phyloP scores from a whole-genome alignment of 1,139 yeast genomes.

The Saccharomyces pastorianus region DNA sequence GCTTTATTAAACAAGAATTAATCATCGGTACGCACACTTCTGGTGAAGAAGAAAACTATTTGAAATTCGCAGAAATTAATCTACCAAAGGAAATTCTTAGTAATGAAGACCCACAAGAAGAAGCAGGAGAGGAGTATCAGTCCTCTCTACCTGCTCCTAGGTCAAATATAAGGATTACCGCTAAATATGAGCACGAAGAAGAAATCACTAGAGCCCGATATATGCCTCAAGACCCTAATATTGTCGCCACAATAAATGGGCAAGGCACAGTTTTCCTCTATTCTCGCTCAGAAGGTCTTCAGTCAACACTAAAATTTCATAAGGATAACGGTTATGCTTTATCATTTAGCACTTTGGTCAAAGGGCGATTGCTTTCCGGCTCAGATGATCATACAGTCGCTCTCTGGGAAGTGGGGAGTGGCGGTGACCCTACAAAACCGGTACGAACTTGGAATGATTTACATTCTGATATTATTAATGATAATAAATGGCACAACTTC shows the following conservation, averaged over 20 bases:
- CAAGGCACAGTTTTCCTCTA: conserved; percentile 64
- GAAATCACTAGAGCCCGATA: conserved; percentile 80
- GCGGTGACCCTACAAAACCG: conserved; percentile 7
- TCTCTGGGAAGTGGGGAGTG: conserved; percentile 42
- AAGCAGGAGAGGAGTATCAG: conserved; percentile 26
- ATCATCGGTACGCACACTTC: conserved; percentile 84
- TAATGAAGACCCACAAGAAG: conserved; percentile 15
- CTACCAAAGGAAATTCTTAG: conserved; percentile 40
- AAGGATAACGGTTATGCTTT: conserved; percentile 65
- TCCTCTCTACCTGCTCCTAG: conserved; percentile 17
- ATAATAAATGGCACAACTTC: conserved; percentile 59
- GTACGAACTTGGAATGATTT: conserved; percentile 30
- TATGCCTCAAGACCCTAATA: conserved; percentile 62
- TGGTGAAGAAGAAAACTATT: conserved; percentile 66
- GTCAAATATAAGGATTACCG: conserved; percentile 54
- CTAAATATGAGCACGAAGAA: conserved; percentile 46
- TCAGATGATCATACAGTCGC: conserved; percentile 60
- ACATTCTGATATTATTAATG: conserved; percentile 60
- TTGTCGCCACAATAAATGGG: conserved; percentile 77
- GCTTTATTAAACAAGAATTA: conserved; percentile 33
- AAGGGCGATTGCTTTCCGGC: conserved; percentile 48
- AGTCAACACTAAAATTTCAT: conserved; percentile 42
- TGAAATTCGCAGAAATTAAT: conserved; percentile 68
- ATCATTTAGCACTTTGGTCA: conserved; percentile 46
- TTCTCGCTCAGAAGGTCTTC: conserved; percentile 35